Evolutionary conservation across 2,329 filamentous ascomycete species (phyloP), one percentile per base, ranked within the genome.

Genomic region (Podosphaera xanthii): DNA sequence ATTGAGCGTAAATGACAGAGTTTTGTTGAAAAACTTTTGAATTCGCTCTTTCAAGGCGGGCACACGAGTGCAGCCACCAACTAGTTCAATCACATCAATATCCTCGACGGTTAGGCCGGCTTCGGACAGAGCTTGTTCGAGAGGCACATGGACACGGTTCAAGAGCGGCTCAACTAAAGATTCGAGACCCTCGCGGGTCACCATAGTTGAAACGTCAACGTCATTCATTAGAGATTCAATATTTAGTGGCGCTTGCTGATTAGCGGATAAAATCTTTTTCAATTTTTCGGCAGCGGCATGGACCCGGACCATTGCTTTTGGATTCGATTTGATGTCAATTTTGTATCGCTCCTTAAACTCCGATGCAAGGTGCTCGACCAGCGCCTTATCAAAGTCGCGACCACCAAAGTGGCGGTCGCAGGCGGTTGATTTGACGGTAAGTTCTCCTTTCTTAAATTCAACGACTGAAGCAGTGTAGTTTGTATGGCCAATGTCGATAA

Each of bases 181-280:
- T 77, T 98, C 92, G 60, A 98, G 82, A 70, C 97, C 91, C 69
- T 95, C 87, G 63, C 92, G 86, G 71, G 91, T 96, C 69, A 98
- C 79, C 79, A 94, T 85, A 61, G 85, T 77, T 59, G 81, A 81
- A 44, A 95, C 92, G 71, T 98, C 92, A 62, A 95, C 77, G 71
- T 98, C 92, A 73, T 97, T 94, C 90, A 98, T 97, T 66, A 98
- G 77, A 42, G 90, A 96, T 77, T 98, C 92, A 68, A 98, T 94
- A 78, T 90, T 97, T 72, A 98, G 74, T 57, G 91, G 88, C 22
- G 91, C 89, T 69, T 86, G 80, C 66, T 90, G 86, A 76, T 97
- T 97, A 70, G 92, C 92, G 42, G 91, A 97, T 60, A 98, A 77
- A 59, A 97, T 84, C 82, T 97, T 97, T 84, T 98, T 98, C 70